Base-by-base conservation (phyloP, 2,329 filamentous ascomycete species). In the Leptographium lundbergii region DNA sequence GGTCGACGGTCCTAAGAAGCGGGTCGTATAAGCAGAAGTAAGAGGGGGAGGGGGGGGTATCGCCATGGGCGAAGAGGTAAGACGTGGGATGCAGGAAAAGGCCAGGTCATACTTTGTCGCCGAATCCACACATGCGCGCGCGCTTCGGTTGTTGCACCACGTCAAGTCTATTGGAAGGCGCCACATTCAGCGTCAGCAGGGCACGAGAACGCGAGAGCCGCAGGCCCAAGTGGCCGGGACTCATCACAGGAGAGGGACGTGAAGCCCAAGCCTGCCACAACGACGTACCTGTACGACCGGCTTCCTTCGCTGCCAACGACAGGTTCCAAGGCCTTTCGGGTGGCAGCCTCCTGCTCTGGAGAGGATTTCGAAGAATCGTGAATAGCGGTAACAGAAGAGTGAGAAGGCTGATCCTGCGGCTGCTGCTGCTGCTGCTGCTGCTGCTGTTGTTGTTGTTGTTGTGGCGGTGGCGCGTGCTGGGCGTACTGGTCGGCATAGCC, bases 41-140 rank as follows among this genome's bases (percentile, higher is more conserved):
- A 17, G 3, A 47, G 24, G 36, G n/a, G 25, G n/a, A 34, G 39
- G 19, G 25, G n/a, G 24, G 34, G 25, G 54, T 3, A 32, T 36
- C 47, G 32, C 59, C 13, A 22, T 25, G 13, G 24, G 47, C 56
- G 50, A 56, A 45, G 25, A 22, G 32, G 56, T 47, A 42, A 57
- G 52, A 57, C 57, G 32, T 53, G 42, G 57, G 19, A 45, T 22
- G 42, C 42, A n/a, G 60, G 59, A 14, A 14, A 42, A 19, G 42
- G 52, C 24, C 36, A 34, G 52, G 66, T 75, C 59, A 32, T 74
- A 94, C 89, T 81, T 97, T 99, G 76, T 99, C 94, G 63, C 94
- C 94, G 74, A 97, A 99, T 9, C 94, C 94, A 75, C 94, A 99
- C 94, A 97, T 97, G 62, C 94, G 88, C 64, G 94, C 94, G 67